Evolutionary conservation across 768 basidiomycete genomes (phyloP).

Genomic region (Ramaria sp.): DNA sequence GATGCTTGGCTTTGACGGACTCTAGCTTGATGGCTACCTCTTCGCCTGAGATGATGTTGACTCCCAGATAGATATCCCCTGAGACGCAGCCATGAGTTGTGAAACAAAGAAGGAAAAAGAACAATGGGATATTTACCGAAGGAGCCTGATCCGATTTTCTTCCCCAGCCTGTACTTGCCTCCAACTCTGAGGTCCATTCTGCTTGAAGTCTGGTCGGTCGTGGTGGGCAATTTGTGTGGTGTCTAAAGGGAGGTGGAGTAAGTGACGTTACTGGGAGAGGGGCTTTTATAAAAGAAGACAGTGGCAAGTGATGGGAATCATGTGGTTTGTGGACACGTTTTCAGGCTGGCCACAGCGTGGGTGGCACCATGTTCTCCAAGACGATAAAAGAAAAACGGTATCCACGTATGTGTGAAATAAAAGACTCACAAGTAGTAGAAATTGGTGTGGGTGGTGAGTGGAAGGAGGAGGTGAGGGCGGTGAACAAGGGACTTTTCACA

Average conservation of each 20-base stretch:
- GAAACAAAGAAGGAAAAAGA: neutral
- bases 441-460: neutral
- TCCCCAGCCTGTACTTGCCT: slow-evolving; percentile 94
- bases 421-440: neutral
- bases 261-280: neutral
- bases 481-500: neutral
- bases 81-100: neutral
- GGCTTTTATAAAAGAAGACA: neutral
- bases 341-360: neutral
- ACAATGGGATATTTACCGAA: slow-evolving; percentile 56
- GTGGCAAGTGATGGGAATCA: neutral
- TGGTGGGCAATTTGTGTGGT: slow-evolving; percentile 21
- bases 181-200: slow-evolving; percentile 83
- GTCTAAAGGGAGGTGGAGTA: neutral
- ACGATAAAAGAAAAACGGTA: neutral
- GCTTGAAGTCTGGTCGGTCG: slow-evolving; percentile 56
- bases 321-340: slow-evolving; percentile 1
- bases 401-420: neutral
- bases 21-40: slow-evolving; percentile 99
- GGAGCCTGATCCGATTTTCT: slow-evolving; percentile 98
- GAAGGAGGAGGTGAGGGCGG: neutral
- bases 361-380: neutral
- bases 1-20: slow-evolving; percentile 99
- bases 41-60: slow-evolving; percentile 99
- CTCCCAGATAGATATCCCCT: slow-evolving; percentile 98